phyloP scores from a whole-genome alignment of 768 basidiomycete species.

The Naganishia friedmannii region DNA sequence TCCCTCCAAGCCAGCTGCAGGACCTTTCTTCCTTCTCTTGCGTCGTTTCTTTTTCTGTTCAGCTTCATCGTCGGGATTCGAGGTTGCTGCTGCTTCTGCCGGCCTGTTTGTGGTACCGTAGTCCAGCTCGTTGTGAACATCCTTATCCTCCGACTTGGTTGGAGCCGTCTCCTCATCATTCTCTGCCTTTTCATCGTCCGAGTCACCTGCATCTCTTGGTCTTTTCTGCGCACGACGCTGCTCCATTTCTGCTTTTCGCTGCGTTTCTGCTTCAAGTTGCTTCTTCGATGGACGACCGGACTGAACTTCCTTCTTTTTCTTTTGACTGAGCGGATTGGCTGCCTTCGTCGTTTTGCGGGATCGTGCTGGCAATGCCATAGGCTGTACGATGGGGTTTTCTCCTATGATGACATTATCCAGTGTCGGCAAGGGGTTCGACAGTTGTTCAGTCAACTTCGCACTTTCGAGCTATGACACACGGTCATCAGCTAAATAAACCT shows the following conservation, averaged over 20 bases:
- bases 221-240: constrained; percentile 24
- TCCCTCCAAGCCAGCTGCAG: constrained; percentile 1
- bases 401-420: constrained; percentile 25
- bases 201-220: constrained; percentile 16
- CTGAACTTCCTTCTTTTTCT: constrained; percentile 28
- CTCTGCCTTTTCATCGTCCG: constrained; percentile 4
- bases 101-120: neutral
- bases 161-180: neutral
- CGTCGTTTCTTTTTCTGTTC: constrained; percentile 33
- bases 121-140: constrained; percentile 15
- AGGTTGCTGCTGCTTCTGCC: neutral
- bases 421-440: constrained; percentile 8
- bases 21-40: constrained; percentile 31
- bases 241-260: neutral
- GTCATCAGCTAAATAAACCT: neutral
- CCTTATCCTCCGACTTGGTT: constrained; percentile 11
- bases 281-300: constrained; percentile 27
- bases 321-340: constrained; percentile 19
- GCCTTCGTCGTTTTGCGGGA: constrained; percentile 19
- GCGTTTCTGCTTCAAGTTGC: constrained; percentile 17
- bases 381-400: constrained; percentile 1
- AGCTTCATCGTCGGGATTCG: constrained; percentile 10
- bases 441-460: constrained; percentile 28
- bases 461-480: constrained; percentile 10
- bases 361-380: neutral